Evolutionary conservation across 2,329 filamentous ascomycete genomes (phyloP), one percentile per base, ranked within the genome.

Genomic region (Thielaviopsis punctulata): DNA sequence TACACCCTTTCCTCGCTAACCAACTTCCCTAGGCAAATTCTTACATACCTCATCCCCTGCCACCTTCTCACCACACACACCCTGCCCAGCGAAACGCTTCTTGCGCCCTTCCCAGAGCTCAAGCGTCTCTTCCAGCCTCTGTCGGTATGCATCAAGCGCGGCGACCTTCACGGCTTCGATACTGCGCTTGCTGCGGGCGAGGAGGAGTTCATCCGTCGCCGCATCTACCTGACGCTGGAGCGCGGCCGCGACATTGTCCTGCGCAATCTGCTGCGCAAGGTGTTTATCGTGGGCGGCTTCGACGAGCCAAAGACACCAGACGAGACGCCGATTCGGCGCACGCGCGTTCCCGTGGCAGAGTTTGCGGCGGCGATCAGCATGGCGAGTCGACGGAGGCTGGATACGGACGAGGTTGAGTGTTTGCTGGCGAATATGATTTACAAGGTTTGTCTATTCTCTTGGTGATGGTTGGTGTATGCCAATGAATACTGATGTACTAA

Each of bases 401-500:
- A 95, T 60, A 74, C 77, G 27, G 93, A 98, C 62, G 92, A 98
- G 66, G 89, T 96, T 3, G 93, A 98, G 66, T 98, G 92, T 65
- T 69, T 95, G 60, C 64, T 98, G 61, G 87, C 92, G 24, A 96
- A 95, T 64, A 86, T 95, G 77, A 95, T 98, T 56, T 98, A 96
- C 72, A 98, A 96, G 79, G 90, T 94, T 60, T 47, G 43, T 27
- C 19, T 48, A 23, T 43, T 5, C 36, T 41, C 24, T 10, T 12
- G 9, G 22, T 10, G 21, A 10, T 24, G 10, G 24, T 30, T 8
- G 19, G 13, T 10, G 23, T 24, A 19, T n/a, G 12, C 25, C 8
- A 23, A n/a, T 13, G 7, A 39, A 27, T 36, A 39, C 23, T 24
- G 10, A n/a, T 27, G 45, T 18, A 51, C 45, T 44, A 46, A 44